These are phyloP conservation scores for Penicillium waksmanii DNA, from an alignment of 495 filamentous ascomycete genomes.

Conservation along the genomic window DNA sequence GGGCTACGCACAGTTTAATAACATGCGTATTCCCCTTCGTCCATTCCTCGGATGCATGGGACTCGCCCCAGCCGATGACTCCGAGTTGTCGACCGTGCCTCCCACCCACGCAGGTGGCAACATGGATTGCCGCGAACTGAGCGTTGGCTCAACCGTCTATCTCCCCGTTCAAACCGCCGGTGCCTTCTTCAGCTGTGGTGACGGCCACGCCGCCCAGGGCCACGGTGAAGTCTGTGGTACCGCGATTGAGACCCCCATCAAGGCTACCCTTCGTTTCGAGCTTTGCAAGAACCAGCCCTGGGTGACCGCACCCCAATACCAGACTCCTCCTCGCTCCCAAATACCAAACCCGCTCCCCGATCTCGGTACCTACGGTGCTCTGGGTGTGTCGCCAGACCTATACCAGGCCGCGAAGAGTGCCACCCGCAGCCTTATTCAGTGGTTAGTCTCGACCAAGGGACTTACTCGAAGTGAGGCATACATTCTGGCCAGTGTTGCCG, in stretches of 20 bases:
- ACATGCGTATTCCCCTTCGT: conserved; percentile 48
- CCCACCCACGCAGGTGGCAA: conserved; percentile 55
- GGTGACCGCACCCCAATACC: conserved; percentile 48
- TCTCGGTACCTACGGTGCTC: conserved; percentile 48
- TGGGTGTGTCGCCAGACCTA: conserved; percentile 49
- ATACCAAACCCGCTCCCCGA: conserved; percentile 32
- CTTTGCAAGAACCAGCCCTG: conserved; percentile 48
- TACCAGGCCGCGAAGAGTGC: conserved; percentile 50
- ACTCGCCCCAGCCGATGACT: conserved; percentile 46
- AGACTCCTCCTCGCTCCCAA: conserved; percentile 36
- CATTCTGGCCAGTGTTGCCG: conserved; percentile 53
- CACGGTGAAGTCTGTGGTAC: conserved; percentile 58
- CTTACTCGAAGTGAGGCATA: conserved; percentile 50
- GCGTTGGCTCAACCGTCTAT: conserved; percentile 47
- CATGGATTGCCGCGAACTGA: conserved; percentile 53
- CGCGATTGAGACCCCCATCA: conserved; percentile 57
- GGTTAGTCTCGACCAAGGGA: conserved; percentile 49
- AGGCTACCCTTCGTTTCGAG: conserved; percentile 48
- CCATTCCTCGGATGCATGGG: conserved; percentile 58
- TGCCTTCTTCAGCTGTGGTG: conserved; percentile 57
- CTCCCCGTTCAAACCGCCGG: conserved; percentile 52
- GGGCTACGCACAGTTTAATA: conserved; percentile 46
- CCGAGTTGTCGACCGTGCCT: conserved; percentile 52
- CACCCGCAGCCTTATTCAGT: conserved; percentile 45
- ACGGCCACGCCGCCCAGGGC: conserved; percentile 59